Base-by-base conservation (phyloP, 2,329 filamentous ascomycete genomes). In the Claviceps cyperi region DNA sequence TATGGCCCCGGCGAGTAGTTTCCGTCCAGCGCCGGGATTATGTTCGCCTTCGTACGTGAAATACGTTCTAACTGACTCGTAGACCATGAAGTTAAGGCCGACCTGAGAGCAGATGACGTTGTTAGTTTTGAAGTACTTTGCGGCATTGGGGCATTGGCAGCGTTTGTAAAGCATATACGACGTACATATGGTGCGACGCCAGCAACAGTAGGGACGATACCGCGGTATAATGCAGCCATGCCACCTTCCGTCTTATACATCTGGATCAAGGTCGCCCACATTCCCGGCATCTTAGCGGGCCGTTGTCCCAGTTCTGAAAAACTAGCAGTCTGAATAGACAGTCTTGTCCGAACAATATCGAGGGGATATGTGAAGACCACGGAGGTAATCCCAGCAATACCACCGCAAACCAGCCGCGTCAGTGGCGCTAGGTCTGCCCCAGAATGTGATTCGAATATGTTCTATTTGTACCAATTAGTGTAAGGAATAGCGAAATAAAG, bases 311-410 rank as follows among this genome's bases (percentile, higher is more conserved):
- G 75, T 53, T 80, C 83, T 22, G 84, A 79, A 65, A 98, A 97
- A 5, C 91, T 96, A n/a, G 92, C 92, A 3, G 89, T 90, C 66
- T 98, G 92, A 76, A 98, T 96, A 7, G 91, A 97, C 46, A 98
- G 73, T 40, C 92, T 83, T 21, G 92, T 98, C 54, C 92, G 86
- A 53, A 97, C 91, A 61, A 98, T 98, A 63, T 98, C 92, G 57
- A 98, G 83, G 14, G 92, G 92, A 65, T 98, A 98, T 47, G 92
- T 98, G 62, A 86, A 83, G 52, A 87, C 85, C 52, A 98, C 92
- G 11, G 92, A 98, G 1, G 92, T 98, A 60, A 98, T 87, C 53
- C 92, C 92, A 21, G 92, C 92, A 50, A 88, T 71, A 41, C 89
- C 92, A 66, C 92, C 92, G 62, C 91, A 97, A n/a, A 88, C 62